A percentile compares a stretch with the other conserved stretches of the same genome.
These are phyloP conservation scores for Przewalskia tangutica DNA, from an alignment of 257 asterid species.

Conservation along the genomic window DNA sequence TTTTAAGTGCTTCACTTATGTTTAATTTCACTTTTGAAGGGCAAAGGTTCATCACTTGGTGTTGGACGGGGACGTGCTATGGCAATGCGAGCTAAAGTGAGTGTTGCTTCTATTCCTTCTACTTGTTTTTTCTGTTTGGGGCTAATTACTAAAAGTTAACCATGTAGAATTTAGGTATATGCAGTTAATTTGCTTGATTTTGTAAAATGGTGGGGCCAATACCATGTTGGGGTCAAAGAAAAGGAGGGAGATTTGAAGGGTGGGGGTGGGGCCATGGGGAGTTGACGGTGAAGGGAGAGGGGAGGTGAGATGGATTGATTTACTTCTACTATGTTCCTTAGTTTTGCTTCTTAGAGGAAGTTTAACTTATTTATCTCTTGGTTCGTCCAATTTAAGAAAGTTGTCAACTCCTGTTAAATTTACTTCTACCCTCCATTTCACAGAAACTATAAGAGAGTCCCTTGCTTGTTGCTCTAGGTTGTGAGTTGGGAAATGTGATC, in stretches of 20 bases:
- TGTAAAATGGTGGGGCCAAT: background rate
- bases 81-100: constrained; percentile 94
- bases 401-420: background rate
- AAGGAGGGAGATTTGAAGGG: background rate
- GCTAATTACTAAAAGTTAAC: background rate
- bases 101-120: constrained; percentile 4
- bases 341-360: background rate
- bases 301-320: background rate
- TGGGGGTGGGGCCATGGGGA: background rate
- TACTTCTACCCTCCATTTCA: background rate
- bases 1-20: constrained; percentile 11
- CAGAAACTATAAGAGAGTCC: background rate
- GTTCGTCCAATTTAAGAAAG: background rate
- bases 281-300: background rate
- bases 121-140: background rate
- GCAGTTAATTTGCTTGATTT: background rate
- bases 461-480: background rate
- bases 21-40: constrained; percentile 38
- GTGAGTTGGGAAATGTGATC: background rate
- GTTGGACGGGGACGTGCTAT: constrained; percentile 98
- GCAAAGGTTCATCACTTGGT: constrained; percentile 89
- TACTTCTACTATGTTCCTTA: background rate
- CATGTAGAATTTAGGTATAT: background rate
- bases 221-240: background rate
- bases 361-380: background rate